These are phyloP conservation scores for Xylariomycetidae sp. DNA, from an alignment of 2,329 filamentous ascomycete genomes.

Conservation along the genomic window DNA sequence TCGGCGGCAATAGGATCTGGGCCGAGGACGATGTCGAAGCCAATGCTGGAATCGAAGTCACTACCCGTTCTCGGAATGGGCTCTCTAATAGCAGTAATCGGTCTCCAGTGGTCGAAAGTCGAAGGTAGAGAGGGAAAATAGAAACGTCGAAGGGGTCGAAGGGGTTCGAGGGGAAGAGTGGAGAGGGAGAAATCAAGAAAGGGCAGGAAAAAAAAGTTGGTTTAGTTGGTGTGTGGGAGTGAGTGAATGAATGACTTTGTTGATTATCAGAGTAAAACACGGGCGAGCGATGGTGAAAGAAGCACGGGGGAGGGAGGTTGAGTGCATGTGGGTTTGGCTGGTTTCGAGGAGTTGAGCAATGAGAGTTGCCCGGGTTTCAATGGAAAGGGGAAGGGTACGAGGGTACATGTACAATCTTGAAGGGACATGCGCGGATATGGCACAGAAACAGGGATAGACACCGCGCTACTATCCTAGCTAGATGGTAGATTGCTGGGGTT, in stretches of 20 bases:
- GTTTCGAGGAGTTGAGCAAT: too few relatives aligned
- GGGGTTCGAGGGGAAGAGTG: conserved; percentile 3
- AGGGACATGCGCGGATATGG: too few relatives aligned
- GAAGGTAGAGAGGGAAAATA: not conserved
- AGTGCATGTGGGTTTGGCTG: too few relatives aligned
- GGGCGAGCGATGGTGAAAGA: too few relatives aligned
- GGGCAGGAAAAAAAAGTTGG: conserved; percentile 2
- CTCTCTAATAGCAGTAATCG: conserved; percentile 7
- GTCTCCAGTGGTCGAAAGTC: conserved; percentile 7
- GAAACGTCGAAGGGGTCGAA: conserved; percentile 3
- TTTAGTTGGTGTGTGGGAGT: conserved; percentile 1
- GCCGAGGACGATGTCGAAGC: conserved; percentile 6
- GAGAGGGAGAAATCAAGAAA: conserved; percentile 11
- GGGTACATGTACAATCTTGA: too few relatives aligned
- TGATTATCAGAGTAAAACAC: too few relatives aligned
- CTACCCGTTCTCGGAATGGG: conserved; percentile 18
- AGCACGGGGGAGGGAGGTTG: too few relatives aligned
- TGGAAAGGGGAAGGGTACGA: too few relatives aligned
- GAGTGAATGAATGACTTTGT: not conserved
- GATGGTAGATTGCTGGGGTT: too few relatives aligned
- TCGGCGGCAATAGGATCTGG: conserved; percentile 4
- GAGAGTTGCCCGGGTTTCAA: too few relatives aligned
- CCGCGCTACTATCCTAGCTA: too few relatives aligned
- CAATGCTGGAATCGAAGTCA: conserved; percentile 3
- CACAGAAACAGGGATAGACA: too few relatives aligned